A percentile compares a stretch with the other conserved stretches of the same genome.
Evolutionary conservation across 306 rosid species (phyloP).

Genomic region (Sindora glabra): DNA sequence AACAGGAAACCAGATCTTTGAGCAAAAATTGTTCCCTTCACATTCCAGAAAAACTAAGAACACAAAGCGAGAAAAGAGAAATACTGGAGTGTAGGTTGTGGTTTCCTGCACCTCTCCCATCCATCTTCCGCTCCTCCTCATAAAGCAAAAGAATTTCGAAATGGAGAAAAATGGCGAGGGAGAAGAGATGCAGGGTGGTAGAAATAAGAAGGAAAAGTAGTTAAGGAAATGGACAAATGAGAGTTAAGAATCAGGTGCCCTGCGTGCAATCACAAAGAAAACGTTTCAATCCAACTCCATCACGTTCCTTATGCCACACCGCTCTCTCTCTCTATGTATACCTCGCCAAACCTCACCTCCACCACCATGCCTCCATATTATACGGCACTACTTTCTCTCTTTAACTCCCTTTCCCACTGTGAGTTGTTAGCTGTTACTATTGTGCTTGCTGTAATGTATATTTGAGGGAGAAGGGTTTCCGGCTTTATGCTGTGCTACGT

Average conservation of each 20-base stretch:
- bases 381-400: background rate
- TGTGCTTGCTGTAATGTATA: background rate
- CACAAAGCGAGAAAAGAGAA: too few species aligned
- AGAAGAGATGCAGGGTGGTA: background rate
- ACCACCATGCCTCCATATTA: slow-evolving; percentile 23
- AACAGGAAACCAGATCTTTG: background rate
- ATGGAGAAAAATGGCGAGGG: background rate
- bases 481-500: background rate
- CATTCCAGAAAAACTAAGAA: background rate
- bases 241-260: slow-evolving; percentile 9
- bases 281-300: background rate
- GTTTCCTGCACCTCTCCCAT: background rate
- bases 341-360: background rate
- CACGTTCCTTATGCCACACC: slow-evolving; percentile 6
- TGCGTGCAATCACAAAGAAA: background rate
- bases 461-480: background rate
- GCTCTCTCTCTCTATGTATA: too few species aligned
- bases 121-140: slow-evolving; percentile 19
- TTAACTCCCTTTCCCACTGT: background rate
- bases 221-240: background rate
- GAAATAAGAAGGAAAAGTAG: background rate
- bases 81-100: too few species aligned
- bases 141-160: background rate
- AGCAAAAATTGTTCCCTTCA: background rate
- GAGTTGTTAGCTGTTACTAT: background rate